Conservation (phyloP, 2,329 filamentous ascomycete species). For the Aureobasidium pullulans region DNA sequence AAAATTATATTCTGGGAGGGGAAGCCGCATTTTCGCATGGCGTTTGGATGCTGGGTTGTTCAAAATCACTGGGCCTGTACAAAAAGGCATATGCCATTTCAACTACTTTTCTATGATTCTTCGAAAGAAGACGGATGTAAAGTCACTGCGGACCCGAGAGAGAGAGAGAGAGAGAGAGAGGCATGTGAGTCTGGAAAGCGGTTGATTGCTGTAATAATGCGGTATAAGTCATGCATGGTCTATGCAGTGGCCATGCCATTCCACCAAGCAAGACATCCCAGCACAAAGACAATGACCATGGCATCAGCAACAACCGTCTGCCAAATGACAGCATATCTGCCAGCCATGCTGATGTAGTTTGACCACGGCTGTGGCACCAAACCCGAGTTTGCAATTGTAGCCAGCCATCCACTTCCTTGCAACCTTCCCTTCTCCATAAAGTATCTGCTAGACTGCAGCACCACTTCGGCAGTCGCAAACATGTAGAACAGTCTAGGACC, state of each 20-base stretch:
- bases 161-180: not conserved
- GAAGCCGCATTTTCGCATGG: constrained; percentile 5
- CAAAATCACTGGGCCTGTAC: not conserved
- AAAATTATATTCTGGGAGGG: not conserved
- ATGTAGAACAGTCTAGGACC: constrained; percentile 63
- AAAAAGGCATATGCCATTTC: not conserved
- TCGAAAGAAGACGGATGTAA: not conserved
- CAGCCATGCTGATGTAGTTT: constrained; percentile 53
- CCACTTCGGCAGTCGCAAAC: constrained; percentile 70
- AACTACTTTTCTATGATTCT: not conserved
- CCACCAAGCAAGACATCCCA: constrained; percentile 53
- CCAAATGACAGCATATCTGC: constrained; percentile 64
- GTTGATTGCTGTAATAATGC: not conserved
- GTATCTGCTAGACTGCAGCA: constrained; percentile 64
- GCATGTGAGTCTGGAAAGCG: not conserved
- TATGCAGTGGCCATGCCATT: constrained; percentile 24
- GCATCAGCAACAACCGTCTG: constrained; percentile 65
- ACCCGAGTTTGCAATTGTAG: constrained; percentile 48
- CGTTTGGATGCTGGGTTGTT: not conserved
- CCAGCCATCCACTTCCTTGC: constrained; percentile 55
- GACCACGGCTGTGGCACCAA: constrained; percentile 60
- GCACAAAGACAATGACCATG: constrained; percentile 68
- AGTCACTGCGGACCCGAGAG: not conserved
- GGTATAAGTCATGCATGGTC: not conserved
- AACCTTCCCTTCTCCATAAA: constrained; percentile 57